Base-by-base conservation (phyloP, 805 yeast species). In the Lipomyces lipofer region DNA sequence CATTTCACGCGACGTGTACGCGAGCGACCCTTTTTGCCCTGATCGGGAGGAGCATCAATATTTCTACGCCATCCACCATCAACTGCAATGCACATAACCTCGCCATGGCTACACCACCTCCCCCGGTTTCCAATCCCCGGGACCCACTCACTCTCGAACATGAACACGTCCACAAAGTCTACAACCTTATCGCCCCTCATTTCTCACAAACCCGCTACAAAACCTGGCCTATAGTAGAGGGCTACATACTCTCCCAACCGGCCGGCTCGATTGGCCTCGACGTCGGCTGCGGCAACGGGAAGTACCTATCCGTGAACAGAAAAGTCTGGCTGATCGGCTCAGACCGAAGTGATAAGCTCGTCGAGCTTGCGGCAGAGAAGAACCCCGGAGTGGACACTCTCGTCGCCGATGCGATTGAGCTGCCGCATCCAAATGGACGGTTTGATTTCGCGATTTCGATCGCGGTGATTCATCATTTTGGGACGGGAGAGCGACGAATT, bases 281-380 rank as follows among this genome's bases (percentile, higher is more conserved):
- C 71, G 88, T 92, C 19, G 99, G 99, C 0, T 92, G 98, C 69
- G 99, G 99, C 2, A 94, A 94, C 68, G 99, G 99, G 1, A 94
- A 94, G 67, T 94, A 94, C 67, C 69, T 92, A 38, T 79, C 78
- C 1, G 78, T 90, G 10, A 91, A 92, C 69, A 74, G 78, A 7
- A 76, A 85, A 43, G 69, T 92, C 2, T 84, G 69, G 64, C 77
- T 91, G 27, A 68, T 92, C 15, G 98, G 97, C 0, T 75, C 81
- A 24, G 78, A 75, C 56, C 51, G 74, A 35, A 70, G 72, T 30
- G 47, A 33, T 17, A 42, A 49, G 24, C 35, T 62, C 10, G 51
- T 55, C 10, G 27, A 43, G 15, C 35, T 51, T 12, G 28, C 17
- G 10, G 52, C 43, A 13, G 58, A 29, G 6, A 24, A 27, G 32